Percentiles rank a stretch among this genome's conserved stretches.
Evolutionary conservation across 257 asterid genomes (phyloP).

Genomic region (Prunella vulgaris): DNA sequence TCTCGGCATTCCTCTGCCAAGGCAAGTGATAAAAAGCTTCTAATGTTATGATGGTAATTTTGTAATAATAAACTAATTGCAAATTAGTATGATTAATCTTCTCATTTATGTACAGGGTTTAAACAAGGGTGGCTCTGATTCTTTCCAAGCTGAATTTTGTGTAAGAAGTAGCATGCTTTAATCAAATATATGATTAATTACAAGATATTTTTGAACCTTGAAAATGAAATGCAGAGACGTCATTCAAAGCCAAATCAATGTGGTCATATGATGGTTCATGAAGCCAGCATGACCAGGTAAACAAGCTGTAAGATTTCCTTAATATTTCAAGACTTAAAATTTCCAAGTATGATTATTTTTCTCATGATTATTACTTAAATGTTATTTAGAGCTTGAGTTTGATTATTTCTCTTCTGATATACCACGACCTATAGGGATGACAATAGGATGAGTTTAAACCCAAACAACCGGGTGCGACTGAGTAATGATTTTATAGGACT

Average conservation of each 20-base stretch:
- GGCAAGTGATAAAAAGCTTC: constrained; percentile 34
- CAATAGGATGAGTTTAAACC: neutral
- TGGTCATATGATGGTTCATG: constrained; percentile 36
- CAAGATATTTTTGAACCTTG: neutral
- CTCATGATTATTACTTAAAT: neutral
- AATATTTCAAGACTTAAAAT: neutral
- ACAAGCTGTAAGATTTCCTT: neutral
- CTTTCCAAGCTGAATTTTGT: constrained; percentile 44
- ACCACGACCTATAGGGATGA: neutral
- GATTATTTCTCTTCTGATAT: neutral
- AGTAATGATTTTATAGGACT: neutral
- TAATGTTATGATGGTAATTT: neutral
- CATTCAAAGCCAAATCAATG: constrained; percentile 56
- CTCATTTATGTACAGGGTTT: constrained; percentile 29
- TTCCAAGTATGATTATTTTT: neutral
- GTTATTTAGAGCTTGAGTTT: neutral
- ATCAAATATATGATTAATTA: neutral
- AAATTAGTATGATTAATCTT: neutral
- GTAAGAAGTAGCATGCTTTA: constrained; percentile 29
- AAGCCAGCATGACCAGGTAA: constrained; percentile 49
- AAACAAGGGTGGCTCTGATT: constrained; percentile 41
- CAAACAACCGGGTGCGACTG: neutral
- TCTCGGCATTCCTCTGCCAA: constrained; percentile 28
- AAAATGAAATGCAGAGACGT: constrained; percentile 35
- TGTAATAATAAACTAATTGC: neutral